Base-by-base conservation (phyloP, 2,329 filamentous ascomycete species). In the Alternaria ethzedia region DNA sequence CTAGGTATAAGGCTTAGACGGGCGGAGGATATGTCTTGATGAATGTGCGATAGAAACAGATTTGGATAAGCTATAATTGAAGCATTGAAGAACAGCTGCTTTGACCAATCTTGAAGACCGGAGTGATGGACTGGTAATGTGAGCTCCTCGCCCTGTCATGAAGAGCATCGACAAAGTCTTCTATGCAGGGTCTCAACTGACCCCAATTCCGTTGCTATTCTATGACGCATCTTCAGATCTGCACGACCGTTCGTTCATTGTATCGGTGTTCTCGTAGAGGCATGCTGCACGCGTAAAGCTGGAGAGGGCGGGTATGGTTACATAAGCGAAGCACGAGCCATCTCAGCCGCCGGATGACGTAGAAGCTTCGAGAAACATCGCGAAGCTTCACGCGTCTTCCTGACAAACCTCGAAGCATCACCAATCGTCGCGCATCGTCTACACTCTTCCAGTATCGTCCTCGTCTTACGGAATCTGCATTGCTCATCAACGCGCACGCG, bases 371-470 rank as follows among this genome's bases (percentile, higher is more conserved):
- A 61, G 73, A 68, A 68, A 10, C 36, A 25, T 59, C 69, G 65
- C 57, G 71, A 75, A 76, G 11, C n/a, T 56, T 65, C 70, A 47
- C 55, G 72, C 49, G 43, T 47, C 60, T 66, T 74, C 73, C 13
- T 63, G 65, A 67, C 66, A 65, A 70, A 68, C 54, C 67, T 59
- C 61, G 70, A 72, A 73, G 43, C 57, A 70, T 72, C 68, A 70
- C 63, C 57, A 75, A 74, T 56, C 63, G 69, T 66, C 66, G 30
- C 56, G 73, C 71, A 63, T 12, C 51, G 36, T 67, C 72, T 30
- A 63, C 56, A 61, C 9, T 21, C 8, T 79, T 78, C 76, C 65
- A 73, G 71, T 59, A 75, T 26, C 57, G 56, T 78, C 74, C 49
- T 52, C 6, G 20, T 50, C 59, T 76, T 75, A 77, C 69, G 58